phyloP scores from a whole-genome alignment of 768 basidiomycete species.

The Auricularia heimuer region DNA sequence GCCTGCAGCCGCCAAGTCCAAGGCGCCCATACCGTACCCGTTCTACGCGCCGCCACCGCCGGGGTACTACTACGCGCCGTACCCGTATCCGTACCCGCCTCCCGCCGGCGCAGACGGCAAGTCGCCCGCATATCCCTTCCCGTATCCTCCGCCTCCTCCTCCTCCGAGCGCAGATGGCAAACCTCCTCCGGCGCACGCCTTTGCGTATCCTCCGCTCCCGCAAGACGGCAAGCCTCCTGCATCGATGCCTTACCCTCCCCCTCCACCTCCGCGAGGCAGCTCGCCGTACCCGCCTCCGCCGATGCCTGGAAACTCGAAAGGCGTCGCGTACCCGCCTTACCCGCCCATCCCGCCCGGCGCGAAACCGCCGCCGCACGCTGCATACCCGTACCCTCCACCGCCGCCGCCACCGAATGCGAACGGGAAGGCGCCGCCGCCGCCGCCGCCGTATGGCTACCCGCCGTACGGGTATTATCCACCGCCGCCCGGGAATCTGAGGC shows the following conservation, averaged over 20 bases:
- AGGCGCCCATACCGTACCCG: not conserved
- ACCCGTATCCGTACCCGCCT: not conserved
- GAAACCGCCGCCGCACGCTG: not conserved
- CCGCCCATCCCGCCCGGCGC: too few species aligned
- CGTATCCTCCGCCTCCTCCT: too few species aligned
- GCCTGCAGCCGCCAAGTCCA: not conserved
- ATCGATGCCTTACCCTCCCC: too few species aligned
- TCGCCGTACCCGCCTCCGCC: too few species aligned
- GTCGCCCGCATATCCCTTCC: not conserved
- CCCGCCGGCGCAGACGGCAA: not conserved
- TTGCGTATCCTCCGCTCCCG: not conserved
- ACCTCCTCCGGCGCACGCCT: not conserved
- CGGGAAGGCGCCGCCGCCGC: too few species aligned
- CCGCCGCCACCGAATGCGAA: not conserved
- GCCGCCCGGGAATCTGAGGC: not conserved
- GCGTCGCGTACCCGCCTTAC: too few species aligned
- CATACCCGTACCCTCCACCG: not conserved
- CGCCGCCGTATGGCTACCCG: not conserved
- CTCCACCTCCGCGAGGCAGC: too few species aligned
- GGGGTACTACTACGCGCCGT: not conserved
- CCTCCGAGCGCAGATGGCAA: too few species aligned
- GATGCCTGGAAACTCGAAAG: too few species aligned
- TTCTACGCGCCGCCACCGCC: not conserved
- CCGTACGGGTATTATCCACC: not conserved
- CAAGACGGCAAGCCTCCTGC: too few species aligned